Base-by-base conservation (phyloP, 495 filamentous ascomycete species). In the Aspergillus funiculosus region DNA sequence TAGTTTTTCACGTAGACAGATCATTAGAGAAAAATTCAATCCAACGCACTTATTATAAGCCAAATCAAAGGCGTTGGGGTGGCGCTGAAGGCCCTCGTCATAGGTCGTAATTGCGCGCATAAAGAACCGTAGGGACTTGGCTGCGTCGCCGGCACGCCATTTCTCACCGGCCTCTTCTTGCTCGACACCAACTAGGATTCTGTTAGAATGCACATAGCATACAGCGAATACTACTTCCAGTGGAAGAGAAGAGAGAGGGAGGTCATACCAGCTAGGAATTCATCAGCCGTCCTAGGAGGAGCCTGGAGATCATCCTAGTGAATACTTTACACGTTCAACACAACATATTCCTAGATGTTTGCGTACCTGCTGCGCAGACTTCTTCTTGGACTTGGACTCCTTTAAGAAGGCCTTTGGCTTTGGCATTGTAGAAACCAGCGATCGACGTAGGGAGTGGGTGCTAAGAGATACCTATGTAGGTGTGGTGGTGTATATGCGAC, bases 121-220 rank as follows among this genome's bases (percentile, higher is more conserved):
- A 57, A 84, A 86, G 59, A 84, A 85, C 28, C 83, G 72, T 52
- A 77, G 70, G 0, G 82, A 78, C 57, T 87, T 87, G 38, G 69
- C 78, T 10, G 79, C 75, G 61, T 87, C 83, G 21, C 81, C 81
- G 25, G 78, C 82, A 10, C 82, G 70, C 82, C 82, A 85, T 74
- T 87, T 87, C 58, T 82, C 82, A 17, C 81, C 82, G 3, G 76
- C 75, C 60, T 83, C 78, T 66, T 87, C 83, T 27, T 78, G 67
- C 35, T 80, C 75, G 21, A 85, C 82, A 18, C 81, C 82, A n/a
- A 72, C 77, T 81, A 36, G 10, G 8, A 5, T 21, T 19, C 13
- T 2, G 14, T 39, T 28, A 48, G 27, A 9, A 29, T 13, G 3
- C 14, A 6, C 25, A 2, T 30, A 6, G 22, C 13, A 8, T 10